These are phyloP conservation scores for Termitomyces titanicus DNA, from an alignment of 768 basidiomycete species.

Conservation along the genomic window DNA sequence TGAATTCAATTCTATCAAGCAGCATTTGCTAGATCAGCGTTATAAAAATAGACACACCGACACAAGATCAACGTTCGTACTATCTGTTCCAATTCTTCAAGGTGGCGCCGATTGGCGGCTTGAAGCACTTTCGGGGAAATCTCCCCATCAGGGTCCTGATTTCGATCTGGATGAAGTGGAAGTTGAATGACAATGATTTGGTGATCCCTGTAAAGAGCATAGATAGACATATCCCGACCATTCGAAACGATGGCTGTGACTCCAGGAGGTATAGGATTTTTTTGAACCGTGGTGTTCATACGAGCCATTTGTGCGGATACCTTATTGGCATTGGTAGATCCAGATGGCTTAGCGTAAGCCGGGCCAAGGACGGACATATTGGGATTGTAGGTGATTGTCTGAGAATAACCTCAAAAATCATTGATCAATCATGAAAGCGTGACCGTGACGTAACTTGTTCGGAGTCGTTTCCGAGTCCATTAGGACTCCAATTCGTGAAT, in stretches of 20 bases:
- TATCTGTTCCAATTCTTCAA: constrained; percentile 15
- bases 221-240: background rate
- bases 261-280: constrained; percentile 2
- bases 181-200: constrained; percentile 13
- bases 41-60: background rate
- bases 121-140: background rate
- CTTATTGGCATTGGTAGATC: background rate
- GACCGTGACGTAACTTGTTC: background rate
- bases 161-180: constrained; percentile 1
- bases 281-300: background rate
- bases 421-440: background rate
- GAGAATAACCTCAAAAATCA: background rate
- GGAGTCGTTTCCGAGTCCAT: no score
- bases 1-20: constrained; percentile 28
- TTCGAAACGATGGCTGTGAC: constrained; percentile 6
- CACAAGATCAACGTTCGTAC: constrained; percentile 7
- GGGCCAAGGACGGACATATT: background rate
- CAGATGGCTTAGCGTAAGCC: background rate
- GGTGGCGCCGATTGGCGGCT: background rate
- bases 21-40: constrained; percentile 23
- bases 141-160: background rate
- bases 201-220: constrained; percentile 9
- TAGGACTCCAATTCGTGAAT: no score
- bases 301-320: background rate
- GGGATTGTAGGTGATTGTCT: background rate